A percentile compares a stretch with the other conserved stretches of the same genome.
These are phyloP conservation scores for Calonectria pseudoreteaudii DNA, from an alignment of 2,329 filamentous ascomycete genomes.

Conservation along the genomic window DNA sequence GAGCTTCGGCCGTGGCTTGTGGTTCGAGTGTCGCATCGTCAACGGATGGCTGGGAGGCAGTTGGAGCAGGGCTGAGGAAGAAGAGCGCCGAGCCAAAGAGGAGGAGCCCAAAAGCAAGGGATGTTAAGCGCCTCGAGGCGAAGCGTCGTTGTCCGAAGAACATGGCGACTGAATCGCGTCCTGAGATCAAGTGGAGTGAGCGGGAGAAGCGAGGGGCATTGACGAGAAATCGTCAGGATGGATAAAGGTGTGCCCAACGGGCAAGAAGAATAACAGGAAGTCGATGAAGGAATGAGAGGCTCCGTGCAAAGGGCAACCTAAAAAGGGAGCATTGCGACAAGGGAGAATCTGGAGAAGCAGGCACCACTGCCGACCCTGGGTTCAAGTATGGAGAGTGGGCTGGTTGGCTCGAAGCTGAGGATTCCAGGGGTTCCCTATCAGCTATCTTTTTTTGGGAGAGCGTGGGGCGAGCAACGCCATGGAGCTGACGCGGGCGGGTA, in stretches of 20 bases:
- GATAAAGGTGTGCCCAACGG: neutral
- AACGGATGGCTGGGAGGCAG: constrained; percentile 58
- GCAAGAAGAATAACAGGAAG: neutral
- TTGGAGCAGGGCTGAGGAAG: constrained; percentile 60
- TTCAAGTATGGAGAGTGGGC: constrained; percentile 4
- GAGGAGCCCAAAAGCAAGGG: constrained; percentile 63
- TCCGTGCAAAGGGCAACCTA: neutral
- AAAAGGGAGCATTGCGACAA: constrained; percentile 4
- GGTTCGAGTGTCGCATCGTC: constrained; percentile 52
- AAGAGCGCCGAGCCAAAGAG: constrained; percentile 67
- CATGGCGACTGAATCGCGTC: constrained; percentile 38
- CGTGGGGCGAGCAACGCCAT: constrained; percentile 1
- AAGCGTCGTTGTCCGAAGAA: constrained; percentile 62
- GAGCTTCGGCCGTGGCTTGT: constrained; percentile 38
- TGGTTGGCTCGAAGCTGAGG: neutral
- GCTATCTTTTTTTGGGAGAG: constrained; percentile 1
- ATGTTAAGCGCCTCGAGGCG: constrained; percentile 63
- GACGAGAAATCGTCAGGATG: neutral
- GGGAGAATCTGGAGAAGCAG: neutral
- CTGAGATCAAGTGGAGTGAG: neutral
- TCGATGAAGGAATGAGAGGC: neutral
- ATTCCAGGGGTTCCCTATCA: constrained; percentile 1
- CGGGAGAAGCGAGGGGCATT: constrained; percentile 15
- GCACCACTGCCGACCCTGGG: neutral
- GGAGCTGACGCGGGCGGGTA: constrained; percentile 2